Evolutionary conservation across 2,329 filamentous ascomycete genomes (phyloP), one percentile per base, ranked within the genome.

Genomic region (Nemania sp.): DNA sequence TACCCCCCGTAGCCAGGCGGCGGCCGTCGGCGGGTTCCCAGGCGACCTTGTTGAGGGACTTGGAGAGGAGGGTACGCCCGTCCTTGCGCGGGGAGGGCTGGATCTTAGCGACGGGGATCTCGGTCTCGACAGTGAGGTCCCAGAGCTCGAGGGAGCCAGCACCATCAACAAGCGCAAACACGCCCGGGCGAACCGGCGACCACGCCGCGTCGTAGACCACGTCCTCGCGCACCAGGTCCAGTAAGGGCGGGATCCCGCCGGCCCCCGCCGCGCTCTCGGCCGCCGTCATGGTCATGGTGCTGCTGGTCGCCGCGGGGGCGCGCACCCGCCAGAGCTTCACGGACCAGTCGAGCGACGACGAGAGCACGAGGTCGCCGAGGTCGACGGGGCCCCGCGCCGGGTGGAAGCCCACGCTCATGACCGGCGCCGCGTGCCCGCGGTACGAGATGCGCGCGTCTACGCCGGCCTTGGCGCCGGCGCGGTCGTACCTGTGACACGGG

Each of bases 241-340:
- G 80, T 22, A 99, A 78, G 0, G 94, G 94, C 2, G 81, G 73
- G 24, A 93, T 85, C 28, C 73, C 71, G 36, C 77, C 75, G 59
- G 82, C 78, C 6, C 77, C 75, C 59, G 82, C 78, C 6, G 66
- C 66, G 33, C 66, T 68, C 20, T 75, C 72, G 11, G n/a, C n/a
- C n/a, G n/a, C n/a, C n/a, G n/a, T n/a, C n/a, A n/a, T n/a, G n/a
- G n/a, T n/a, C n/a, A 76, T 79, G 22, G 80, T 78, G 0, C 86
- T 86, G 14, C 83, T 84, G 4, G 84, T 86, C 2, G 88, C 86
- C 0, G 88, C 88, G 1, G 90, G 89, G 1, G 90, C 87, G 34
- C 91, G 88, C 12, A 96, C 89, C 72, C 94, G 94, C 94, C 94
- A 99, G 14, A 99, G 78, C 75, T 96, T 97, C 63, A 97, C 91